Percentiles rank a stretch among this genome's conserved stretches.
These are phyloP conservation scores for Lophiotrema nucula DNA, from an alignment of 495 filamentous ascomycete genomes.

Conservation along the genomic window DNA sequence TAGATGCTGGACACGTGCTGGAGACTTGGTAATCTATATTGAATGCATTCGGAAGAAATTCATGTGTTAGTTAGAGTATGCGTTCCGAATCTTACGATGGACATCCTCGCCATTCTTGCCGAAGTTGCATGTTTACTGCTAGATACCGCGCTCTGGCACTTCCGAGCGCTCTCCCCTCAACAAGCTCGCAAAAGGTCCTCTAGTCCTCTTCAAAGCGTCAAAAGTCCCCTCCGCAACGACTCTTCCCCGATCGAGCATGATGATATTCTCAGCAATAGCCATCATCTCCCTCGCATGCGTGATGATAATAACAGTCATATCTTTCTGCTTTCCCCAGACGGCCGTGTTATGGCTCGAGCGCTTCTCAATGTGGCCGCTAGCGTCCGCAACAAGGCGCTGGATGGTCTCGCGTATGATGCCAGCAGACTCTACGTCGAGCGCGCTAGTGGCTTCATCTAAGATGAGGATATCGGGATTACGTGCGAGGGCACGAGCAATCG, in stretches of 20 bases:
- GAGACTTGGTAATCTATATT: too few relatives aligned
- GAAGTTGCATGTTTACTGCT: too few relatives aligned
- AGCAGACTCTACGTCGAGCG: conserved; percentile 71
- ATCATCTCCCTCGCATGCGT: conserved; percentile 85
- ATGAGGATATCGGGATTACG: conserved; percentile 69
- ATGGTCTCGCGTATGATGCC: conserved; percentile 66
- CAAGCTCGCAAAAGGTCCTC: conserved; percentile 45
- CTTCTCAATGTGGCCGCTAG: too few relatives aligned
- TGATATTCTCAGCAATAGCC: conserved; percentile 65
- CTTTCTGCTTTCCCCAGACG: conserved; percentile 14
- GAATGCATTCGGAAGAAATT: too few relatives aligned
- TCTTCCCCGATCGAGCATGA: conserved; percentile 66
- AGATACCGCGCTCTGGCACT: neutral
- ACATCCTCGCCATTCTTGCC: too few relatives aligned
- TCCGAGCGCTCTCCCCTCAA: conserved; percentile 36
- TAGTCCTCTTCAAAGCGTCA: conserved; percentile 47
- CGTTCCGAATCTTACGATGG: too few relatives aligned
- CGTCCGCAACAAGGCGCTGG: conserved; percentile 45
- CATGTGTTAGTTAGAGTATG: too few relatives aligned
- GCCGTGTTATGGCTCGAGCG: too few relatives aligned
- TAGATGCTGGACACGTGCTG: too few relatives aligned
- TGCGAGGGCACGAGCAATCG: conserved; percentile 77
- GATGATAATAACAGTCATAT: conserved; percentile 65
- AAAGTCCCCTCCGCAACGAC: conserved; percentile 68
- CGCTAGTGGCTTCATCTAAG: conserved; percentile 84